Conservation (phyloP, 148 eudicot genomes). For the Cornus suecica region DNA sequence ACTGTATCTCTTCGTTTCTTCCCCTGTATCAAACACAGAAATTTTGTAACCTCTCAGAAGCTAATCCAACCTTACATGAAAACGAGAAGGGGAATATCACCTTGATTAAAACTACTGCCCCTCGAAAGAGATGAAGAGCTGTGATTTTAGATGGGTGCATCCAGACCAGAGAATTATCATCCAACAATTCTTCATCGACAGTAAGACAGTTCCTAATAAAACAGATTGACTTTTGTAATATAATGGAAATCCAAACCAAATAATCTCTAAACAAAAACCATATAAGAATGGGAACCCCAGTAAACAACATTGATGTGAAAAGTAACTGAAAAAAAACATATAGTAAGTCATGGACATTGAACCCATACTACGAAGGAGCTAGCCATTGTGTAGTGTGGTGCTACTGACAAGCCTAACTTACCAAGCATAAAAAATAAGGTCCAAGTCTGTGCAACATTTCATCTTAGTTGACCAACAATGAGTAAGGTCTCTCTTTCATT, state of each 20-base stretch:
- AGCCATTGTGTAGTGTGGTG: too few species aligned
- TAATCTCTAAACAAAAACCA: background rate
- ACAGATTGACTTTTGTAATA: background rate
- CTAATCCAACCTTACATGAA: background rate
- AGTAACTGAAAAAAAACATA: background rate
- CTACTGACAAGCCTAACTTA: too few species aligned
- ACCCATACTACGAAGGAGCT: background rate
- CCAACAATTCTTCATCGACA: constrained; percentile 34
- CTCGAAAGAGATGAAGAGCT: constrained; percentile 33
- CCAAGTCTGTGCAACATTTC: too few species aligned
- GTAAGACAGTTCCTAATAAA: constrained; percentile 29
- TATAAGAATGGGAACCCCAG: background rate
- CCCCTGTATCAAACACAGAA: constrained; percentile 20
- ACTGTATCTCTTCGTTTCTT: constrained; percentile 35
- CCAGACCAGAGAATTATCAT: constrained; percentile 33
- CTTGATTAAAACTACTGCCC: constrained; percentile 35
- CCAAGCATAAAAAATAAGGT: too few species aligned
- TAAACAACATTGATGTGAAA: background rate
- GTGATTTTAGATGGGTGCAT: constrained; percentile 33
- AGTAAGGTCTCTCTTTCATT: too few species aligned
- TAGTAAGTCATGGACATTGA: background rate
- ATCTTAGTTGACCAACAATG: too few species aligned
- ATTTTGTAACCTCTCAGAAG: constrained; percentile 2
- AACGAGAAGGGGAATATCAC: constrained; percentile 7
- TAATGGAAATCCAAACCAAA: background rate